Evolutionary conservation across 2,329 filamentous ascomycete genomes (phyloP), one percentile per base, ranked within the genome.

Genomic region (Sporothrix brunneoviolacea): DNA sequence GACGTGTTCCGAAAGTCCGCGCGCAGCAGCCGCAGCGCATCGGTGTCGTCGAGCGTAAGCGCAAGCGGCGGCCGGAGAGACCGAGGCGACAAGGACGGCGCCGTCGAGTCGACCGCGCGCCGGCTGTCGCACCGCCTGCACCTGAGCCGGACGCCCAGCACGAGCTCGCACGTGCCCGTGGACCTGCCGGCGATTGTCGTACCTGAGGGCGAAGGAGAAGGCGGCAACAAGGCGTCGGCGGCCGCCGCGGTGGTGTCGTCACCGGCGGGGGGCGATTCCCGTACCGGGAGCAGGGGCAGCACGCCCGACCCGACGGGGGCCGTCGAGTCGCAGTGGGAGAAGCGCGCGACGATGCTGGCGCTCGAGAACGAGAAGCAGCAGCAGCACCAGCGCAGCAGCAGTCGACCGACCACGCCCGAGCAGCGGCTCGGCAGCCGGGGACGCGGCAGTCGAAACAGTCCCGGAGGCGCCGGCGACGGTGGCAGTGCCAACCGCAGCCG

Each of bases 321-420:
- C 38, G 62, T 65, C 54, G 86, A 94, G 72, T 80, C 81, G 53
- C 79, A 86, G 68, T 98, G 93, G 93, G 93, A 97, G 75, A 84
- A 87, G 71, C 78, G 91, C 54, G 93, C 93, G 24, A 96, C 91
- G n/a, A 80, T 94, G 53, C 73, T 97, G 57, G 91, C 88, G 28
- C 79, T 79, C 58, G 75, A 77, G 58, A 82, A 77, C 59, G 74
- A 77, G 58, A 63, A 69, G 59, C 67, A 69, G 52, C 68, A 50
- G 19, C 48, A 42, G 18, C 47, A 40, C 15, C 12, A 27, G 16
- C 15, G 9, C n/a, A n/a, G 70, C 56, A 72, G 68, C 57, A 66
- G 66, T 56, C 64, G 65, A 16, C 70, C 75, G 4, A 56, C 61
- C 9, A 68, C 71, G 12, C 68, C 72, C 30, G 61, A 63, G 7